Evolutionary conservation across 2,329 filamentous ascomycete genomes (phyloP).

Genomic region (Didymella exigua): DNA sequence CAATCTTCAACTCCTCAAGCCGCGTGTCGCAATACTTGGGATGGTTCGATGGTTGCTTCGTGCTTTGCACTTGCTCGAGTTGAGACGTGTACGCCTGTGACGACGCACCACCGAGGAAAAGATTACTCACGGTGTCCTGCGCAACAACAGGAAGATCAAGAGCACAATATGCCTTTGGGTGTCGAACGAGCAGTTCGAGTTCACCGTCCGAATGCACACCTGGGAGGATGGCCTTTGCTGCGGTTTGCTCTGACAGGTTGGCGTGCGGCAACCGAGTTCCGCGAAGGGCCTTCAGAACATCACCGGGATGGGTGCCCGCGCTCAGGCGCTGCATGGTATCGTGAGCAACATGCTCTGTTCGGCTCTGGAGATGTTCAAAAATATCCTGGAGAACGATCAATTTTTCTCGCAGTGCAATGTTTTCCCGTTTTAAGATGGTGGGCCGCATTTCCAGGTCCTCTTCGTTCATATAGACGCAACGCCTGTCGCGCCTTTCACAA

Average conservation of each 20-base stretch:
- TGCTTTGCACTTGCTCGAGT: slow-evolving; percentile 1
- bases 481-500: slow-evolving; percentile 12
- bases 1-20: slow-evolving; percentile 15
- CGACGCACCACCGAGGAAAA: slow-evolving; percentile 4
- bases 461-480: slow-evolving; percentile 20
- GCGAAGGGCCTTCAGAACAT: slow-evolving; percentile 13
- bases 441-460: slow-evolving; percentile 17
- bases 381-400: slow-evolving; percentile 12
- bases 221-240: slow-evolving; percentile 17
- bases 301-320: slow-evolving; percentile 9
- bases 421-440: slow-evolving; percentile 19
- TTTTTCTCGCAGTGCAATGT: slow-evolving; percentile 16
- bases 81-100: slow-evolving; percentile 2
- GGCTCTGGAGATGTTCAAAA: slow-evolving; percentile 11
- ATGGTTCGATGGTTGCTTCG: not conserved
- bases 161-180: slow-evolving; percentile 15
- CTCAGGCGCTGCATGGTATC: slow-evolving; percentile 14
- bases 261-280: slow-evolving; percentile 8
- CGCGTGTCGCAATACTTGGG: slow-evolving; percentile 15
- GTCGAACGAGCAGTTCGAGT: slow-evolving; percentile 17
- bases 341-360: slow-evolving; percentile 14
- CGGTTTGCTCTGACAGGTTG: slow-evolving; percentile 10
- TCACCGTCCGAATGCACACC: slow-evolving; percentile 18
- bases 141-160: slow-evolving; percentile 13
- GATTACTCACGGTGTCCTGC: slow-evolving; percentile 4